These are phyloP conservation scores for Phialophora chinensis DNA, from an alignment of 2,329 filamentous ascomycete species.

Conservation along the genomic window DNA sequence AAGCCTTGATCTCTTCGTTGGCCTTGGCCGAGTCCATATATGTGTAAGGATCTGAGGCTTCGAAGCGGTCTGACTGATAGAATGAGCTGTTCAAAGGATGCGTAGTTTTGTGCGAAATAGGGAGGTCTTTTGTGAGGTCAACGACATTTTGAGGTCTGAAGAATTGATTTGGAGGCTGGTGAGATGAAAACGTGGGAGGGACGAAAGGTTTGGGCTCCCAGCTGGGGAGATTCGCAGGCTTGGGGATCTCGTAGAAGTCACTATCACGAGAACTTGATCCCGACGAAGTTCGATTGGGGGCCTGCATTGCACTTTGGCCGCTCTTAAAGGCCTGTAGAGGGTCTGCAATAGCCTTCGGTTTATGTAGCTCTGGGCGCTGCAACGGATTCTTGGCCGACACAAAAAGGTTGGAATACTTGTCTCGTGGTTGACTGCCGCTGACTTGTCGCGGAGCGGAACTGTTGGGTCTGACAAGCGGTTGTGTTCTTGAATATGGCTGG, in stretches of 20 bases:
- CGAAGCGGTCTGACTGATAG: constrained; percentile 57
- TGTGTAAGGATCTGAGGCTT: constrained; percentile 60
- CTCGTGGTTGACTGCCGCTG: constrained; percentile 30
- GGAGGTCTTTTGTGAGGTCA: constrained; percentile 53
- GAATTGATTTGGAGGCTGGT: constrained; percentile 44
- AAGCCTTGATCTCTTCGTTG: constrained; percentile 59
- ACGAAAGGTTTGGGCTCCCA: constrained; percentile 58
- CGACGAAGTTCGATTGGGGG: constrained; percentile 37
- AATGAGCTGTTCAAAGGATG: constrained; percentile 52
- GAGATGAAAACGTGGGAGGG: constrained; percentile 61
- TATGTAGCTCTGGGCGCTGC: constrained; percentile 35
- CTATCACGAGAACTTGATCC: constrained; percentile 18
- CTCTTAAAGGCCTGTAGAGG: constrained; percentile 35
- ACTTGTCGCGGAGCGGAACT: constrained; percentile 29
- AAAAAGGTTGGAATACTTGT: constrained; percentile 38
- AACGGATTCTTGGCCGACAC: constrained; percentile 32
- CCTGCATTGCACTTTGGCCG: constrained; percentile 37
- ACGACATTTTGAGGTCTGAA: constrained; percentile 54
- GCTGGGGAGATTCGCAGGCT: constrained; percentile 55
- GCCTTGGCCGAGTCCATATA: constrained; percentile 57
- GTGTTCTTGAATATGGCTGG: constrained; percentile 53
- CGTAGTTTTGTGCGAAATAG: constrained; percentile 44
- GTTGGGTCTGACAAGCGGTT: constrained; percentile 53
- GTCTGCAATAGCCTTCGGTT: constrained; percentile 30
- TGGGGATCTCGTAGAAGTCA: constrained; percentile 54